These are phyloP conservation scores for Xerocomellus chrysenteron DNA, from an alignment of 768 basidiomycete species.

Conservation along the genomic window DNA sequence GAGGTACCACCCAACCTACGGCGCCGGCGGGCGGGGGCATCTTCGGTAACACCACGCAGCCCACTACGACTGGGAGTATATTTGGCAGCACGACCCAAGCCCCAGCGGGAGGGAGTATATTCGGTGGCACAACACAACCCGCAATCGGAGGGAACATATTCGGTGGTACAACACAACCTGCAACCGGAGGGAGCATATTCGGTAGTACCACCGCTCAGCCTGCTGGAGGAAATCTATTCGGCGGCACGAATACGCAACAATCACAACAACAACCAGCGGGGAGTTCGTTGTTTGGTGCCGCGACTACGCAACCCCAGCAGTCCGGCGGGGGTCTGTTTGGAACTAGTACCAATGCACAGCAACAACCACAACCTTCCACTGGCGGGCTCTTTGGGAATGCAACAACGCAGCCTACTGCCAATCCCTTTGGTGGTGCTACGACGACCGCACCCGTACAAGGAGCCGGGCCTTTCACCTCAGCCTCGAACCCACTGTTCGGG, in stretches of 20 bases:
- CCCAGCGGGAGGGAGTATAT: slow-evolving; percentile 20
- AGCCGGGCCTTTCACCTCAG: slow-evolving; percentile 26
- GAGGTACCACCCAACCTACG: slow-evolving; percentile 13
- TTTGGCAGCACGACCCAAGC: slow-evolving; percentile 11
- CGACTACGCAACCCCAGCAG: slow-evolving; percentile 21
- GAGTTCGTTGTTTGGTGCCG: slow-evolving; percentile 22
- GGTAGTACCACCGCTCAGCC: slow-evolving; percentile 22
- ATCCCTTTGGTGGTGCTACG: slow-evolving; percentile 29
- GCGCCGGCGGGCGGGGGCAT: slow-evolving; percentile 3
- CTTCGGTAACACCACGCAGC: slow-evolving; percentile 16
- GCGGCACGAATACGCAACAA: slow-evolving; percentile 16
- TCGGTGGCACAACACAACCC: slow-evolving; percentile 18
- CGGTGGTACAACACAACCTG: slow-evolving; percentile 18
- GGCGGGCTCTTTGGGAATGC: slow-evolving; percentile 28
- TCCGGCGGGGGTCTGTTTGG: slow-evolving; percentile 22
- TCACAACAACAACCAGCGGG: slow-evolving; percentile 14
- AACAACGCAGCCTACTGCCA: slow-evolving; percentile 17
- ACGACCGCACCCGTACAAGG: slow-evolving; percentile 19
- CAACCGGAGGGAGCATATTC: slow-evolving; percentile 22
- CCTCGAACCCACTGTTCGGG: slow-evolving; percentile 37
- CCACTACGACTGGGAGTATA: slow-evolving; percentile 9
- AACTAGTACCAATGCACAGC: slow-evolving; percentile 13
- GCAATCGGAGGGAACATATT: slow-evolving; percentile 22
- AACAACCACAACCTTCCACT: slow-evolving; percentile 26
- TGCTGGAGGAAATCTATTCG: slow-evolving; percentile 27